Conservation (phyloP, 345 rosid genomes). For the Euphorbia pulcherrima region DNA sequence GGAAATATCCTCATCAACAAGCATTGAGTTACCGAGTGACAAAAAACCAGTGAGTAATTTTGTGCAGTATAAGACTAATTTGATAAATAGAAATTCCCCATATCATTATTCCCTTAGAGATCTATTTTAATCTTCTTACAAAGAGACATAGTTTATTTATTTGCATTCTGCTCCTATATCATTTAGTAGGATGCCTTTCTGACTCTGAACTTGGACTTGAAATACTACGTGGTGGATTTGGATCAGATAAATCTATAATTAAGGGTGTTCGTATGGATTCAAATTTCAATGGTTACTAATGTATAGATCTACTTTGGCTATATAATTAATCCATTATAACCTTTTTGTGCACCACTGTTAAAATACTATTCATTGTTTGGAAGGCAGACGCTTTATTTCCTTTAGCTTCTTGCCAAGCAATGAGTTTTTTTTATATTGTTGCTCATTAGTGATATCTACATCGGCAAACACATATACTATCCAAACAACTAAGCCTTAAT, state of each 20-base stretch:
- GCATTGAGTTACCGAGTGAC: conserved; percentile 40
- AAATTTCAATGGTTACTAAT: neutral
- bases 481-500: too few relatives aligned
- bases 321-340: neutral
- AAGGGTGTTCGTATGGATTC: neutral
- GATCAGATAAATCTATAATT: neutral
- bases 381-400: neutral
- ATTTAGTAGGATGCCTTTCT: neutral
- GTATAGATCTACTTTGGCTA: neutral
- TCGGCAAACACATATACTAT: too few relatives aligned
- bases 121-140: neutral
- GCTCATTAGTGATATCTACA: neutral
- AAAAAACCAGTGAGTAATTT: conserved; percentile 54
- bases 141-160: neutral
- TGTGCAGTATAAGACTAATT: neutral
- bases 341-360: neutral
- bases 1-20: conserved; percentile 44
- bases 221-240: neutral
- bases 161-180: neutral
- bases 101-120: neutral
- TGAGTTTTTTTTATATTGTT: neutral
- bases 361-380: neutral
- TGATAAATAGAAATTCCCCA: neutral
- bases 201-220: neutral
- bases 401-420: neutral